Percentiles rank a stretch among this genome's conserved stretches.
Evolutionary conservation across 2,329 filamentous ascomycete species (phyloP).

Genomic region (Epichloe sylvatica): DNA sequence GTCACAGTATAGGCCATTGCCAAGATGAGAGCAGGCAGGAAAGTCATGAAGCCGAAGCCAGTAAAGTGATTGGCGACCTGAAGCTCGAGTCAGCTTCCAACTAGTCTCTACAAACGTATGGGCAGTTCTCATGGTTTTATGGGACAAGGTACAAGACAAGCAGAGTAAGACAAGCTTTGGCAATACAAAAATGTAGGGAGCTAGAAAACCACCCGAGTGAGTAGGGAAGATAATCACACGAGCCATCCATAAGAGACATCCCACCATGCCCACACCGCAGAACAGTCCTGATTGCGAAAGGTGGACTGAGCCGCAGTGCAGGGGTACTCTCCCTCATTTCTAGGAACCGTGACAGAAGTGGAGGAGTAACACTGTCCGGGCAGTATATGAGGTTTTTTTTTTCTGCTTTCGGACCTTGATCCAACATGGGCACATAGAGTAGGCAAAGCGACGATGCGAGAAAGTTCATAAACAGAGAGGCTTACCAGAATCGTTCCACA

Average conservation of each 20-base stretch:
- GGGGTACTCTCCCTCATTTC: constrained; percentile 70
- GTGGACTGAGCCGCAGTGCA: constrained; percentile 44
- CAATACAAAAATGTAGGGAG: constrained; percentile 41
- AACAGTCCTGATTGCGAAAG: constrained; percentile 55
- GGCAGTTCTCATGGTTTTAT: background rate
- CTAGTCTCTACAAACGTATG: background rate
- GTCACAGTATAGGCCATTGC: constrained; percentile 73
- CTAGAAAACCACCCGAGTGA: constrained; percentile 45
- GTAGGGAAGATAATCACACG: constrained; percentile 38
- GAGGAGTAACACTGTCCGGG: constrained; percentile 54
- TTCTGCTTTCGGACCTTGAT: background rate
- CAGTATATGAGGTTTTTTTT: constrained; percentile 46
- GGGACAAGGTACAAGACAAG: background rate
- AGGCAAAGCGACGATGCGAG: constrained; percentile 10
- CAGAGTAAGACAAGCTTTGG: background rate
- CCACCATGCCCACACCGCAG: constrained; percentile 62
- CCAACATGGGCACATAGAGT: constrained; percentile 6
- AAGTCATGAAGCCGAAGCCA: constrained; percentile 25
- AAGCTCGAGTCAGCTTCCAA: constrained; percentile 10
- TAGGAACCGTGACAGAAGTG: constrained; percentile 73
- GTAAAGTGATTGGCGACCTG: constrained; percentile 19
- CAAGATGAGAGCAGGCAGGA: constrained; percentile 54
- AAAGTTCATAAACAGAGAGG: constrained; percentile 13
- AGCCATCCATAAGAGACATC: constrained; percentile 58
- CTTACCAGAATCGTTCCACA: constrained; percentile 65